Percentiles rank a stretch among this genome's conserved stretches.
These are phyloP conservation scores for Claviceps sp. DNA, from an alignment of 2,329 filamentous ascomycete genomes.

Conservation along the genomic window DNA sequence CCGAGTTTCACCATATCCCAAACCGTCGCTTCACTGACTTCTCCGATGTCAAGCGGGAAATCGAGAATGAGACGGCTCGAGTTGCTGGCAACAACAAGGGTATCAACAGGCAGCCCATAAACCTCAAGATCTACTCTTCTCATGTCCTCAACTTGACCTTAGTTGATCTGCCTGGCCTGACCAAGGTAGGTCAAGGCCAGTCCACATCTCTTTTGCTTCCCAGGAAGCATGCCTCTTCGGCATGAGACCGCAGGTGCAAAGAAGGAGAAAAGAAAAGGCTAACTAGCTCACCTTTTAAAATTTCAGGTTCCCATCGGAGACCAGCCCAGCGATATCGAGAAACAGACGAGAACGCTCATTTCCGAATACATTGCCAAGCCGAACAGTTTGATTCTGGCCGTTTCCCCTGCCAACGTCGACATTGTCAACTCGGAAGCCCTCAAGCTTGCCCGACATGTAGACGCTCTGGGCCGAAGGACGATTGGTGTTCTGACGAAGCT, in stretches of 20 bases:
- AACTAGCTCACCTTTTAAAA: background rate
- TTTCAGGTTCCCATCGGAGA: constrained; percentile 83
- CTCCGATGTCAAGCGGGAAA: constrained; percentile 84
- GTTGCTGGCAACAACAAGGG: constrained; percentile 94
- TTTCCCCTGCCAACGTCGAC: constrained; percentile 95
- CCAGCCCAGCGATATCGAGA: constrained; percentile 95
- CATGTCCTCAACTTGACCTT: constrained; percentile 92
- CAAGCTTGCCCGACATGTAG: constrained; percentile 93
- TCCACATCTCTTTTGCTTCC: background rate
- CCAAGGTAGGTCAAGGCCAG: constrained; percentile 51
- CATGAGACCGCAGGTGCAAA: background rate
- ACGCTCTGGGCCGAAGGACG: constrained; percentile 83
- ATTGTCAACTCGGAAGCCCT: constrained; percentile 96
- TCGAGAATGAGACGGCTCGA: constrained; percentile 89
- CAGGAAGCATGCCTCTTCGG: constrained; percentile 6
- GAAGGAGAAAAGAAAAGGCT: background rate
- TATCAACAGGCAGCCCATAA: constrained; percentile 94
- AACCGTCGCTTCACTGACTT: constrained; percentile 86
- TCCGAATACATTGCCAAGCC: constrained; percentile 98
- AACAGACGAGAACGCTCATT: constrained; percentile 92
- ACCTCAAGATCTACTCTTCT: constrained; percentile 95
- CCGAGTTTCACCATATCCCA: constrained; percentile 91
- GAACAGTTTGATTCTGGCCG: constrained; percentile 93
- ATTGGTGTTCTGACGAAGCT: constrained; percentile 96
- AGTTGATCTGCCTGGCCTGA: constrained; percentile 89